Percentiles rank a stretch among this genome's conserved stretches.
Evolutionary conservation across 306 rosid species (phyloP).

Genomic region (Dicorynia guianensis): DNA sequence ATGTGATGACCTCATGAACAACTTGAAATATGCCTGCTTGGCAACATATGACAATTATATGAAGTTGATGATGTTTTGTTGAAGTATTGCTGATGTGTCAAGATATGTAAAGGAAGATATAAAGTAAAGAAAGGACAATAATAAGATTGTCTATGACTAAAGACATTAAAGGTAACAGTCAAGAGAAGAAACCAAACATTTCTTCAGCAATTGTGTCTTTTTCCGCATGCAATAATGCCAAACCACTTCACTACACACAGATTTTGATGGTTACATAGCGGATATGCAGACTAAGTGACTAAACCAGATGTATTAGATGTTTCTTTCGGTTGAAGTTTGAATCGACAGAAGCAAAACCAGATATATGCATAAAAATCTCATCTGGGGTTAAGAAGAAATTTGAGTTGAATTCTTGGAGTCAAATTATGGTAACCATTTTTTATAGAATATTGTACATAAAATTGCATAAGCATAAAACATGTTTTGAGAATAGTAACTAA

Average conservation of each 20-base stretch:
- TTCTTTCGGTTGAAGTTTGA: too few species aligned
- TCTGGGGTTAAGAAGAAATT: too few species aligned
- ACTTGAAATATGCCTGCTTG: background rate
- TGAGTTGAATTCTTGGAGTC: too few species aligned
- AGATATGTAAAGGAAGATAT: background rate
- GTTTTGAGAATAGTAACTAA: too few species aligned
- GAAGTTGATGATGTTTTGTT: conserved; percentile 19
- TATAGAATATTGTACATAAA: too few species aligned
- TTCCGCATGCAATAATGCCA: conserved; percentile 11
- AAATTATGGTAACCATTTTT: too few species aligned
- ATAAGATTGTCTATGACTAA: conserved; percentile 2
- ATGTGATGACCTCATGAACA: conserved; percentile 31
- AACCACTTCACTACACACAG: conserved; percentile 1
- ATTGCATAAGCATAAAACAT: too few species aligned
- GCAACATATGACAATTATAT: background rate
- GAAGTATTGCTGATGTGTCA: background rate
- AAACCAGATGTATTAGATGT: too few species aligned
- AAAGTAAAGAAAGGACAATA: conserved; percentile 26
- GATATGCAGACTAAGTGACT: too few species aligned
- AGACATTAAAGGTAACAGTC: conserved; percentile 8
- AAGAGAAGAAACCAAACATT: background rate
- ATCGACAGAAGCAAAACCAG: too few species aligned
- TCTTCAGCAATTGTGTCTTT: conserved; percentile 12
- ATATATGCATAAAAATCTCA: too few species aligned
- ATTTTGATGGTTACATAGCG: too few species aligned